A percentile compares a stretch with the other conserved stretches of the same genome.
Conservation (phyloP, 768 basidiomycete genomes). For the Lentinula sp. region DNA sequence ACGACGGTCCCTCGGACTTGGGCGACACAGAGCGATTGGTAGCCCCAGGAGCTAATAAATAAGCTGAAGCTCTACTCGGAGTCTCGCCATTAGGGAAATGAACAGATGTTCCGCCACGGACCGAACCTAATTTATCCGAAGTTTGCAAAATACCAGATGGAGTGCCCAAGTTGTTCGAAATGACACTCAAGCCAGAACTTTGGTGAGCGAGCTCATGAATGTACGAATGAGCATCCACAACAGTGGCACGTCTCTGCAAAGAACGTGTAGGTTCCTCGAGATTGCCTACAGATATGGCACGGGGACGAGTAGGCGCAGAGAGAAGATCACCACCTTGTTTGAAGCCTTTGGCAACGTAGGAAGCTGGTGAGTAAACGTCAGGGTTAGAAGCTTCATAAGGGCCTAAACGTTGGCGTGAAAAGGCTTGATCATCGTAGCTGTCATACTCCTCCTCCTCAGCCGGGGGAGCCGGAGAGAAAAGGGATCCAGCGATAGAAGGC, state of each 20-base stretch:
- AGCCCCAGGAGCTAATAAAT: conserved; percentile 61
- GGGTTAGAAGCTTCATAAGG: conserved; percentile 52
- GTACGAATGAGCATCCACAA: conserved; percentile 54
- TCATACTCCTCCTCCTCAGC: conserved; percentile 78
- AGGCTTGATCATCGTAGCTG: conserved; percentile 44
- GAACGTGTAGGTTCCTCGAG: conserved; percentile 75
- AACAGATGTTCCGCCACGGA: conserved; percentile 47
- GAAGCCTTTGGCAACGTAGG: conserved; percentile 67
- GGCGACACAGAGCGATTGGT: conserved; percentile 79
- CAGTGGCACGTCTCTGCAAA: conserved; percentile 58
- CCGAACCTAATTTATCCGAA: conserved; percentile 41
- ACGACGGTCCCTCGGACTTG: conserved; percentile 64
- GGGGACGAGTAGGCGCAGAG: conserved; percentile 48
- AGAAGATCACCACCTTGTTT: conserved; percentile 68
- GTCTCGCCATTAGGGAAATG: conserved; percentile 65
- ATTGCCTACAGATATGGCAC: conserved; percentile 85
- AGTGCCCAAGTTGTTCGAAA: conserved; percentile 30
- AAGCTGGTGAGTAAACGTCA: conserved; percentile 48
- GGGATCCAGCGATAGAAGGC: conserved; percentile 50
- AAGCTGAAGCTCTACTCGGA: conserved; percentile 50
- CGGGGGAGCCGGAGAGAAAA: conserved; percentile 58
- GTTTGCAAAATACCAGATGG: conserved; percentile 53
- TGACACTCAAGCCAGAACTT: conserved; percentile 28
- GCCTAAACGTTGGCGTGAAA: conserved; percentile 52
- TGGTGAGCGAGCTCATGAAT: conserved; percentile 48